A percentile compares a stretch with the other conserved stretches of the same genome.
These are phyloP conservation scores for Monilinia aucupariae DNA, from an alignment of 2,329 filamentous ascomycete genomes.

Conservation along the genomic window DNA sequence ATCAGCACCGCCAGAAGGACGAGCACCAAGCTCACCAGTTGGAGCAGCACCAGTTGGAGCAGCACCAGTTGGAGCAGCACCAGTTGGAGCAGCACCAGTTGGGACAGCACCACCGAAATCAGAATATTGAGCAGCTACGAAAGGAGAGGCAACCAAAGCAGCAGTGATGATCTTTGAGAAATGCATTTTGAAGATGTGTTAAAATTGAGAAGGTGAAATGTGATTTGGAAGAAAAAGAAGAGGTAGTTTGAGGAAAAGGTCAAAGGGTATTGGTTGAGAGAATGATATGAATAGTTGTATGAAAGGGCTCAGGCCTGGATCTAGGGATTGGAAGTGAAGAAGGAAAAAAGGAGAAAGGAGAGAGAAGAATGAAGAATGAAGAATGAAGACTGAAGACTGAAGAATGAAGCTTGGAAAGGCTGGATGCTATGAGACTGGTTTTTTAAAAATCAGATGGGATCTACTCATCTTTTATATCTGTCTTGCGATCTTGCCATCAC, in stretches of 20 bases:
- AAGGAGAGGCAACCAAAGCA: constrained; percentile 6
- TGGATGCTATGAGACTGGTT: constrained; percentile 13
- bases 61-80: background rate
- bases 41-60: background rate
- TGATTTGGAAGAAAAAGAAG: background rate
- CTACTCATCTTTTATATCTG: background rate
- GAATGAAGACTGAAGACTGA: background rate
- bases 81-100: background rate
- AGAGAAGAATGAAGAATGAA: too few relatives aligned
- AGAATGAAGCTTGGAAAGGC: constrained; percentile 11
- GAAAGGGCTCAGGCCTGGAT: constrained; percentile 15
- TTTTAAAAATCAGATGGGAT: background rate
- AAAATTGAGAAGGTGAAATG: background rate
- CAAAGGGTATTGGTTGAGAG: background rate
- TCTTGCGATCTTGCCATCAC: background rate
- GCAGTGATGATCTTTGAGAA: constrained; percentile 10
- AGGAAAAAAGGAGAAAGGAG: too few relatives aligned
- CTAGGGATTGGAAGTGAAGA: constrained; percentile 5
- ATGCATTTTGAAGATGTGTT: constrained; percentile 7
- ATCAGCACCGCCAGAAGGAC: background rate
- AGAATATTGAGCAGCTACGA: constrained; percentile 1
- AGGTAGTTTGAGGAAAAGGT: background rate
- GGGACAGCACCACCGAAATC: background rate
- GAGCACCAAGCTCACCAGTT: background rate
- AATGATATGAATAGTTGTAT: constrained; percentile 8